A percentile compares a stretch with the other conserved stretches of the same genome.
These are phyloP conservation scores for Chalciporus piperatus DNA, from an alignment of 768 basidiomycete species.

Conservation along the genomic window DNA sequence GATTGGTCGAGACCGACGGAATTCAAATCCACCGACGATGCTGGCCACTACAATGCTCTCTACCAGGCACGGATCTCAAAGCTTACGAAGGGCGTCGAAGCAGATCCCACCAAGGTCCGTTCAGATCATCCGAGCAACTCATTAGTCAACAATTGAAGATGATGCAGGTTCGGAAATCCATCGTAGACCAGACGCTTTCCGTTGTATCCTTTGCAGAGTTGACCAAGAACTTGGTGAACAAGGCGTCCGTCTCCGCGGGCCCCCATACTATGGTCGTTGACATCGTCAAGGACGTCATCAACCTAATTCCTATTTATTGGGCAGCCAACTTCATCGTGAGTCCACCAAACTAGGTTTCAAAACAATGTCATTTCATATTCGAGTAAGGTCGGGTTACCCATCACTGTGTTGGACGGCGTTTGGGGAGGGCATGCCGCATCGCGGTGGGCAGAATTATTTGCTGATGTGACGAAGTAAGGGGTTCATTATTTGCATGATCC, in stretches of 20 bases:
- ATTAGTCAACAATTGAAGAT: background rate
- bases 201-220: constrained; percentile 9
- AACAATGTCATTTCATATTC: background rate
- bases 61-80: constrained; percentile 18
- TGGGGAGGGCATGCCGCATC: constrained; percentile 40
- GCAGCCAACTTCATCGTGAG: constrained; percentile 56
- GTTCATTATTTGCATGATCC: background rate
- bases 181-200: constrained; percentile 14
- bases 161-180: constrained; percentile 11
- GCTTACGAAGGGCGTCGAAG: constrained; percentile 12
- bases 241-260: constrained; percentile 8
- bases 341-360: background rate
- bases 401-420: constrained; percentile 32
- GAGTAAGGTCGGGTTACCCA: constrained; percentile 29
- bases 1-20: constrained; percentile 52
- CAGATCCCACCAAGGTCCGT: constrained; percentile 11
- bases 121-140: background rate
- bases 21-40: background rate
- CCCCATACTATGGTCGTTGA: constrained; percentile 40
- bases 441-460: constrained; percentile 48
- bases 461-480: constrained; percentile 39
- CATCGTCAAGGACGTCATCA: constrained; percentile 66
- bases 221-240: constrained; percentile 8
- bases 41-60: background rate
- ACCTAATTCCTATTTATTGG: constrained; percentile 61